These are phyloP conservation scores for Nothomitra cinnamomea DNA, from an alignment of 2,329 filamentous ascomycete genomes.

Conservation along the genomic window DNA sequence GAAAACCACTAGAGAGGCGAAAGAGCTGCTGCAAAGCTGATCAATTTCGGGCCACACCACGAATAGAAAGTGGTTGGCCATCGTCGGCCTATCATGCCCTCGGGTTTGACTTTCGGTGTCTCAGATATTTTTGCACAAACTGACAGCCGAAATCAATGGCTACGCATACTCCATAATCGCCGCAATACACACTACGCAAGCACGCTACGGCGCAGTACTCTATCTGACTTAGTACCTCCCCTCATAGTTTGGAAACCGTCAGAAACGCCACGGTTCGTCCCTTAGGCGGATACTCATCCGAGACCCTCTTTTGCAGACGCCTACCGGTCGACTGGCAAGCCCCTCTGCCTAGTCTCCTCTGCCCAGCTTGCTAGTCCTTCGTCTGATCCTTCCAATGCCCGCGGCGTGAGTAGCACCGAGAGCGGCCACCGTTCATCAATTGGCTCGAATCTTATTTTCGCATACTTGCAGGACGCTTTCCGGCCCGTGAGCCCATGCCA, in stretches of 20 bases:
- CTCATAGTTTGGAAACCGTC: not conserved
- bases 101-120: not conserved
- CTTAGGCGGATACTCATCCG: not conserved
- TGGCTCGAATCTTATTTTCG: constrained; percentile 2
- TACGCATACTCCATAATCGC: no score
- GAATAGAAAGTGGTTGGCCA: not conserved
- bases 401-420: not conserved
- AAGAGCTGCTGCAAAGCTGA: not conserved
- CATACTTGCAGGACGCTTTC: constrained; percentile 3
- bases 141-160: no score
- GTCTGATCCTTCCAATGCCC: constrained; percentile 5
- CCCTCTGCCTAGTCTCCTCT: no score
- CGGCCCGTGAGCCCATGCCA: constrained; percentile 3
- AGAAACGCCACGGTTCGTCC: constrained; percentile 1
- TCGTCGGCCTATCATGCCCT: not conserved
- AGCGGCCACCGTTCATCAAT: not conserved
- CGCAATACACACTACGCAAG: no score
- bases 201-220: no score
- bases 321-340: not conserved
- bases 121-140: not conserved
- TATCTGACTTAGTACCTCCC: no score
- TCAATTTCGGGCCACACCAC: not conserved
- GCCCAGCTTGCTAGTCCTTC: not conserved
- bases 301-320: not conserved
- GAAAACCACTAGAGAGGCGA: not conserved